Conservation (phyloP, 805 yeast genomes). For the Ogataea philodendri region DNA sequence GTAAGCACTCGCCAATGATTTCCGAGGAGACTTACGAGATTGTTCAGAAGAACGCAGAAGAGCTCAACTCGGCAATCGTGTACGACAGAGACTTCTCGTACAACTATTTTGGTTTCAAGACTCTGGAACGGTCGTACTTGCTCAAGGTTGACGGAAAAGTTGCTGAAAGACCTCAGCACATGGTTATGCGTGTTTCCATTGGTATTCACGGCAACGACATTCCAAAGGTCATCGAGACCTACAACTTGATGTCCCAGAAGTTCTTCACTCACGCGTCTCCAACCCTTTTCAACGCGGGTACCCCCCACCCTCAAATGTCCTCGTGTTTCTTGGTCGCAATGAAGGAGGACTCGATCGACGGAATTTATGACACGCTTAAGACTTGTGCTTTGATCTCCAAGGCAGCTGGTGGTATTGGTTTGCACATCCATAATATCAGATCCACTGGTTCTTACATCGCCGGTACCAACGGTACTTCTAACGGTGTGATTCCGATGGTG, state of each 20-base stretch:
- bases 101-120: constrained; percentile 61
- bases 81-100: constrained; percentile 64
- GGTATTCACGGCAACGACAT: constrained; percentile 60
- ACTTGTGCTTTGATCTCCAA: constrained; percentile 62
- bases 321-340: constrained; percentile 63
- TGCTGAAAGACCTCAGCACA: constrained; percentile 61
- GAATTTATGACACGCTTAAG: constrained; percentile 59
- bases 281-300: constrained; percentile 60
- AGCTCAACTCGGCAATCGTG: constrained; percentile 69
- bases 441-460: constrained; percentile 60
- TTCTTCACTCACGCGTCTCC: constrained; percentile 63
- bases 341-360: constrained; percentile 63
- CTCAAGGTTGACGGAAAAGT: constrained; percentile 54
- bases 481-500: constrained; percentile 62
- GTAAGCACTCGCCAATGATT: constrained; percentile 63
- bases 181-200: constrained; percentile 60
- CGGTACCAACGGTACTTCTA: constrained; percentile 62
- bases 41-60: constrained; percentile 62
- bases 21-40: constrained; percentile 62
- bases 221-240: constrained; percentile 51
- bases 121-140: constrained; percentile 57
- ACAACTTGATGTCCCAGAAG: constrained; percentile 57
- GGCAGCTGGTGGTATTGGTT: constrained; percentile 63
- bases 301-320: constrained; percentile 58
- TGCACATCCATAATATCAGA: constrained; percentile 59